Evolutionary conservation across 805 yeast genomes (phyloP).

Genomic region (Lachancea sp.): DNA sequence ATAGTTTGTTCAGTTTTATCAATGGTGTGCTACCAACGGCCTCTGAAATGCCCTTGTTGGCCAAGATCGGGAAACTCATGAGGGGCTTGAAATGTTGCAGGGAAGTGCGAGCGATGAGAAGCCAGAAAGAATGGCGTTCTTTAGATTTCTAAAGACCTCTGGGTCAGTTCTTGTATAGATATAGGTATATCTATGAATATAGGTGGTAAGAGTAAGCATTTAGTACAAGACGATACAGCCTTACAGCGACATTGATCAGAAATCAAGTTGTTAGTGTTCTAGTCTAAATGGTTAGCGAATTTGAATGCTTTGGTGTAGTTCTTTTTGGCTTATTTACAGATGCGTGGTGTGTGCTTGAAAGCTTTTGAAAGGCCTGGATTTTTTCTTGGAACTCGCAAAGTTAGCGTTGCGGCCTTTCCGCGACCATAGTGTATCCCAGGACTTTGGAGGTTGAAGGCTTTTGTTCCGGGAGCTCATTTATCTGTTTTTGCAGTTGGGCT

Average conservation of each 20-base stretch:
- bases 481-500: constrained; percentile 1
- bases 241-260: too few relatives aligned
- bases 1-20: constrained; percentile 50
- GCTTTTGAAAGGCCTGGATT: too few relatives aligned
- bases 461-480: neutral
- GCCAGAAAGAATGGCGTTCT: too few relatives aligned
- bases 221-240: too few relatives aligned
- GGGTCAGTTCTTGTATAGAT: too few relatives aligned
- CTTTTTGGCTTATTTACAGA: neutral
- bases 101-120: neutral
- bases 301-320: neutral
- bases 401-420: constrained; percentile 4
- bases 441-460: neutral
- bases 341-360: neutral
- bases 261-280: too few relatives aligned
- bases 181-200: too few relatives aligned
- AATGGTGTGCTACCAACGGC: constrained; percentile 95
- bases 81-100: neutral
- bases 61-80: constrained; percentile 44
- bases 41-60: constrained; percentile 63
- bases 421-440: constrained; percentile 2
- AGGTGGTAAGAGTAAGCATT: too few relatives aligned
- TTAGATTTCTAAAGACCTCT: too few relatives aligned
- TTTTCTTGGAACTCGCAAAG: neutral
- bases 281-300: too few relatives aligned